Percentiles rank a stretch among this genome's conserved stretches.
phyloP scores from a whole-genome alignment of 805 yeast genomes.

The Metschnikowia continentalis region DNA sequence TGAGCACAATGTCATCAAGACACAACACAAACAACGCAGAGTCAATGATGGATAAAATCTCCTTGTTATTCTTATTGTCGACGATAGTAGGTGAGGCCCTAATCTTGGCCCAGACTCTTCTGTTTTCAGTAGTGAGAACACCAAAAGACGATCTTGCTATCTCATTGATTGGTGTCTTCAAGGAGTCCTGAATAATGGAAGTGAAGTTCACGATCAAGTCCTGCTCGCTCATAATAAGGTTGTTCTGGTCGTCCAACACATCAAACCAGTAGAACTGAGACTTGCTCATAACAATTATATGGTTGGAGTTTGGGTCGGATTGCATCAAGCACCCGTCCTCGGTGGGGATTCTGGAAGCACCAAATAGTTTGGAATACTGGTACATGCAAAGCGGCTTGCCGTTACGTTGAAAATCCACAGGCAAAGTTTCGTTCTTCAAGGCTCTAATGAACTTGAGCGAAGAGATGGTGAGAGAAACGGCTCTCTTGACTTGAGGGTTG shows the following conservation, averaged over 20 bases:
- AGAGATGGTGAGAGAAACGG: slow-evolving; percentile 73
- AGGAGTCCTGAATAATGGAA: slow-evolving; percentile 72
- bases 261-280: slow-evolving; percentile 96
- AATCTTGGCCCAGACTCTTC: slow-evolving; percentile 81
- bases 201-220: slow-evolving; percentile 73
- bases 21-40: slow-evolving; percentile 80
- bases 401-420: slow-evolving; percentile 63
- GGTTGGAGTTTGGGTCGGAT: slow-evolving; percentile 69
- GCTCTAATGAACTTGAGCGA: slow-evolving; percentile 79
- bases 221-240: slow-evolving; percentile 67
- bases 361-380: slow-evolving; percentile 83
- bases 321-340: slow-evolving; percentile 79
- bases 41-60: slow-evolving; percentile 72
- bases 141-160: slow-evolving; percentile 80
- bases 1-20: slow-evolving; percentile 70
- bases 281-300: slow-evolving; percentile 74
- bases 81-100: slow-evolving; percentile 45
- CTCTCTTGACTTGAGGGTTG: slow-evolving; percentile 66
- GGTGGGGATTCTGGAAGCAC: slow-evolving; percentile 84
- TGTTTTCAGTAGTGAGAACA: slow-evolving; percentile 82
- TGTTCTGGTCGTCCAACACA: slow-evolving; percentile 70
- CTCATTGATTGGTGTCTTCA: slow-evolving; percentile 47
- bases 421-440: slow-evolving; percentile 65
- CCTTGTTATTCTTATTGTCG: slow-evolving; percentile 53
- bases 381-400: slow-evolving; percentile 79